Conservation (phyloP, 352 stramenopile genomes). For the Blastocystis sp. region DNA sequence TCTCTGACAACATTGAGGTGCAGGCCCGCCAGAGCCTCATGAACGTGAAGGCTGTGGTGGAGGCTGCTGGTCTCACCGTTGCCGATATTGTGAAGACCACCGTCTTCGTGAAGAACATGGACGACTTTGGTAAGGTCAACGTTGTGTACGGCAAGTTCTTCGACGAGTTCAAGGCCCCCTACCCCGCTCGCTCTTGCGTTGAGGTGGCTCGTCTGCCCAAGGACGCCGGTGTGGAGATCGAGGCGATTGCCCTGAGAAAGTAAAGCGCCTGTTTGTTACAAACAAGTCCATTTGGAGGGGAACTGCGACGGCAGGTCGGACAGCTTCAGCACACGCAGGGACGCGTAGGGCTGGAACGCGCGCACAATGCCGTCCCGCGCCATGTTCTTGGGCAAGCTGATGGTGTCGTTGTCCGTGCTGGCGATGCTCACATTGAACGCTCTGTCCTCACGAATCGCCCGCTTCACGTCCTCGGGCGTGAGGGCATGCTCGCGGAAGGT, state of each 20-base stretch:
- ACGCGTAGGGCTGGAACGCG: neutral
- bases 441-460: neutral
- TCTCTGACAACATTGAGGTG: constrained; percentile 67
- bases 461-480: constrained; percentile 22
- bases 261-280: constrained; percentile 48
- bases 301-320: constrained; percentile 16
- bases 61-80: constrained; percentile 62
- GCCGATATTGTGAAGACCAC: constrained; percentile 68
- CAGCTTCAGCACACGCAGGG: constrained; percentile 59
- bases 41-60: constrained; percentile 70
- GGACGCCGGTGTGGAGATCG: constrained; percentile 63
- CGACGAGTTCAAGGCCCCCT: constrained; percentile 61
- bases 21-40: constrained; percentile 68
- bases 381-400: neutral
- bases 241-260: constrained; percentile 69
- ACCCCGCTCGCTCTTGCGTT: constrained; percentile 67
- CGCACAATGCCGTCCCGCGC: neutral
- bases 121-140: constrained; percentile 68
- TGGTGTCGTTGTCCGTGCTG: neutral
- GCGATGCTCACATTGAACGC: neutral
- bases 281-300: constrained; percentile 37
- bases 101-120: constrained; percentile 69
- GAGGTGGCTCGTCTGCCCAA: constrained; percentile 70
- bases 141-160: constrained; percentile 66
- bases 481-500: constrained; percentile 1